These are phyloP conservation scores for Clohesyomyces aquaticus DNA, from an alignment of 495 filamentous ascomycete genomes.

Conservation along the genomic window DNA sequence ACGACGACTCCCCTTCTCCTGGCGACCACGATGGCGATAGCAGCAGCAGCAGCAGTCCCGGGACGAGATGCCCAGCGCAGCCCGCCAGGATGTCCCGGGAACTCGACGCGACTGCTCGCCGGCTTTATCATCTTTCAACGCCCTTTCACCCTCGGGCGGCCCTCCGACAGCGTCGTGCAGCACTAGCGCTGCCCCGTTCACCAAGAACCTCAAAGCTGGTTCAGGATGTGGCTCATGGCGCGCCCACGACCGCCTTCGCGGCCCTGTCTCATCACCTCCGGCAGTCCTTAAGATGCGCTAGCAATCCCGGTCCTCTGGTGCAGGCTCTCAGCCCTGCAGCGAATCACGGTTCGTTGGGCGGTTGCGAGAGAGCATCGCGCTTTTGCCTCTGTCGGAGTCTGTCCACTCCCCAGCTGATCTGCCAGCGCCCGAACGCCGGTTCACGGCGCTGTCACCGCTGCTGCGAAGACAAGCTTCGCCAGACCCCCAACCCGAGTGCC, in stretches of 20 bases:
- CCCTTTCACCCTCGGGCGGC: neutral
- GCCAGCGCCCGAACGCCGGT: constrained; percentile 26
- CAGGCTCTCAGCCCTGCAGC: constrained; percentile 18
- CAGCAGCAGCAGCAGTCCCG: neutral
- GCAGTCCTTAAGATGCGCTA: constrained; percentile 21
- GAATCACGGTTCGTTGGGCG: constrained; percentile 22
- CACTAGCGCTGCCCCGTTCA: constrained; percentile 20
- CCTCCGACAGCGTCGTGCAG: neutral
- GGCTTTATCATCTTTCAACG: neutral
- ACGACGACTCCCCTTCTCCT: neutral
- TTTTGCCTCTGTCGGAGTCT: constrained; percentile 7
- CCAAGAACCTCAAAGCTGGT: constrained; percentile 31
- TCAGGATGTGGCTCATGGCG: constrained; percentile 26
- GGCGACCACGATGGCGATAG: neutral
- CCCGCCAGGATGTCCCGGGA: neutral
- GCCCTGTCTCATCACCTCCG: constrained; percentile 11
- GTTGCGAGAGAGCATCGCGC: constrained; percentile 11
- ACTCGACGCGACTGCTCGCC: neutral
- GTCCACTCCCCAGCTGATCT: constrained; percentile 9
- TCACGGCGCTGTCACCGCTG: constrained; percentile 22
- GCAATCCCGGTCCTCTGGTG: constrained; percentile 32
- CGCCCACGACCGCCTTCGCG: constrained; percentile 27
- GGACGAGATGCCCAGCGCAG: too few species aligned
- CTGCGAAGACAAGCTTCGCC: constrained; percentile 23
- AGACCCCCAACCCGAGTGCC: neutral